These are phyloP conservation scores for Capsicum rhomboideum DNA, from an alignment of 257 asterid genomes.

Conservation along the genomic window DNA sequence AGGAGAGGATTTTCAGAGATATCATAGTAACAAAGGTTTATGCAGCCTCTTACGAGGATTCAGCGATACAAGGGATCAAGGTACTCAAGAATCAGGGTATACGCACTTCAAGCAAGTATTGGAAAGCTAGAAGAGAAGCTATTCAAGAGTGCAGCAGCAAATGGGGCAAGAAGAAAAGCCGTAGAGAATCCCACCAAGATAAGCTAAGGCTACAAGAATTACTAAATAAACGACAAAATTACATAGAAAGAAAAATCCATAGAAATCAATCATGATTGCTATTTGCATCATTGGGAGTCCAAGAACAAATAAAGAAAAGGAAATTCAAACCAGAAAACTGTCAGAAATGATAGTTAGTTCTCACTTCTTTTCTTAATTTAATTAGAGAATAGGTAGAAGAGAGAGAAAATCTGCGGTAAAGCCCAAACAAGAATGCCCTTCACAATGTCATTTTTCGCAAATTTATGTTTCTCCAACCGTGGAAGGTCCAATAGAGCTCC, in stretches of 20 bases:
- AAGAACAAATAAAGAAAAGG: neutral
- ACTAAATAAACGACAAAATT: neutral
- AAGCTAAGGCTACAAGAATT: neutral
- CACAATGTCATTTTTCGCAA: neutral
- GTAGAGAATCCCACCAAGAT: neutral
- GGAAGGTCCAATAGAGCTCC: neutral
- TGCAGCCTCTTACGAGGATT: neutral
- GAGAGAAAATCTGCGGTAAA: neutral
- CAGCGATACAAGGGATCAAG: neutral
- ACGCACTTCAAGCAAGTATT: neutral
- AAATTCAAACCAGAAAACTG: neutral
- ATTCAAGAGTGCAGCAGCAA: neutral
- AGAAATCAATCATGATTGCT: neutral
- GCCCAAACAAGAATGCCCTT: neutral
- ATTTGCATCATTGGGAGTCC: neutral
- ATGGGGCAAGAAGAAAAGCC: neutral
- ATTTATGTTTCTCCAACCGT: neutral
- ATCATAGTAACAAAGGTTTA: neutral
- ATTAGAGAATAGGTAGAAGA: neutral
- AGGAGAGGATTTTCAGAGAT: neutral
- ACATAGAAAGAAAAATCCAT: neutral
- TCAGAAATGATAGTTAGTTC: neutral
- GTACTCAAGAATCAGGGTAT: neutral
- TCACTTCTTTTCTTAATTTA: neutral
- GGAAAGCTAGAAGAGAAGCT: neutral